These are phyloP conservation scores for Vitis hybrid DNA, from an alignment of 177 flowering plant genomes.

Conservation along the genomic window DNA sequence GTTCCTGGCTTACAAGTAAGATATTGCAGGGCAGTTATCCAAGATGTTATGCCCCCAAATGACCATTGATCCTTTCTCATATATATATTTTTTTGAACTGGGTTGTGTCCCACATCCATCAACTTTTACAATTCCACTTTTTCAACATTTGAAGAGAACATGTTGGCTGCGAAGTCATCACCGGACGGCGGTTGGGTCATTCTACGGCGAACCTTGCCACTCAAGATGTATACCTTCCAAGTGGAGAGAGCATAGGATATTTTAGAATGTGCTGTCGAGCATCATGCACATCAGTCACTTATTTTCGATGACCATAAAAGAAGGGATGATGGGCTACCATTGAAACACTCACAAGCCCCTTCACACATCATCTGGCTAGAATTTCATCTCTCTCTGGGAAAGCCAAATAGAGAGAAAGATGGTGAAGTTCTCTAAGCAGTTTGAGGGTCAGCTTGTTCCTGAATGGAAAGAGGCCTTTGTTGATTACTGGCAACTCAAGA, in stretches of 20 bases:
- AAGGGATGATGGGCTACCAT: conserved; percentile 18
- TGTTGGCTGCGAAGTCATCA: conserved; percentile 20
- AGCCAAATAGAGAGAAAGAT: conserved; percentile 27
- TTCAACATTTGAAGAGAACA: conserved; percentile 22
- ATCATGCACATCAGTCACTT: conserved; percentile 36
- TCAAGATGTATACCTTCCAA: conserved; percentile 22
- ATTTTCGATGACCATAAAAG: conserved; percentile 40
- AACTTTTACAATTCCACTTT: conserved; percentile 14
- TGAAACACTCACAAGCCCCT: conserved; percentile 26
- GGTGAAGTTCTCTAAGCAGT: conserved; percentile 98
- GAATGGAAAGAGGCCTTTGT: conserved; percentile 99
- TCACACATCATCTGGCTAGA: conserved; percentile 7
- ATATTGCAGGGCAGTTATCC: neutral
- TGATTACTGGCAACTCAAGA: conserved; percentile 86
- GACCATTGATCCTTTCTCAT: conserved; percentile 1
- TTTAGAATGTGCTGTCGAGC: conserved; percentile 72
- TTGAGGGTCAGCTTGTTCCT: conserved; percentile 89
- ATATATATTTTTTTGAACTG: neutral
- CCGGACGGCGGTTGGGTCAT: conserved; percentile 19
- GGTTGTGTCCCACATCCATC: conserved; percentile 18
- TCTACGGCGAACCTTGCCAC: conserved; percentile 39
- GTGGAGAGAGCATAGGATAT: conserved; percentile 68
- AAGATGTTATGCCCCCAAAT: neutral
- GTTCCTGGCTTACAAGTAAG: conserved; percentile 2
- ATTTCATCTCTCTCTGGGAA: conserved; percentile 1